Evolutionary conservation across 23 red algal genomes (phyloP), one percentile per base, ranked within the genome.

Genomic region (Gracilaria domingensis): DNA sequence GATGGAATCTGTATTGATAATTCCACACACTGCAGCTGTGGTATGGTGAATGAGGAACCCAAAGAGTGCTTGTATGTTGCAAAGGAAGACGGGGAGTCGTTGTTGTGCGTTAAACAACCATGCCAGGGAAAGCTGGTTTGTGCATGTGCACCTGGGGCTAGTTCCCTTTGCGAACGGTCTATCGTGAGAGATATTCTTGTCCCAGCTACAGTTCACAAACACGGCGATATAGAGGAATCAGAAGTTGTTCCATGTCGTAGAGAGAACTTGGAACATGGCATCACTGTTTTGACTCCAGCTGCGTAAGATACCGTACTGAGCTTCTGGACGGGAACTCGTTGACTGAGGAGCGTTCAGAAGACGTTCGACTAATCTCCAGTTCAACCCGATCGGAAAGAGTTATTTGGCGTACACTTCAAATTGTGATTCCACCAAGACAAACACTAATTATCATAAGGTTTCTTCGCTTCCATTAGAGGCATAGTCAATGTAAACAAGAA

Each of bases 1-100:
- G 88, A 92, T 37, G 88, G 88, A 7, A 83, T 92, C 11, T 92
- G 88, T 61, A 82, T 92, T 53, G 56, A 92, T 39, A 92, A 92
- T 57, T 83, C 76, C 39, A 92, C 88, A 25, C 88, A 92, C 32
- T 92, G 88, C 66, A 92, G 88, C 77, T 92, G 88, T 66, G 88
- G 88, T 25, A 83, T 83, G 79, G 64, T 85, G 24, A 78, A 56
- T 34, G 59, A 45, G 8, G 47, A 11, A 30, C 12, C 50, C 14
- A 61, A 82, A 38, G 62, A 83, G 36, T 92, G 88, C 39, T 57
- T 92, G 60, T 92, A 81, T 33, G 78, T 92, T 57, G 79, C 66
- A 66, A 92, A 83, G 32, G 88, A 92, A 83, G 48, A 82, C 35
- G 53, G 32, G 20, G 34, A 38, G 12, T 76, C 88, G 0, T 83